Evolutionary conservation across 2,329 filamentous ascomycete species (phyloP).

Genomic region (Ceratocystis huliohia): DNA sequence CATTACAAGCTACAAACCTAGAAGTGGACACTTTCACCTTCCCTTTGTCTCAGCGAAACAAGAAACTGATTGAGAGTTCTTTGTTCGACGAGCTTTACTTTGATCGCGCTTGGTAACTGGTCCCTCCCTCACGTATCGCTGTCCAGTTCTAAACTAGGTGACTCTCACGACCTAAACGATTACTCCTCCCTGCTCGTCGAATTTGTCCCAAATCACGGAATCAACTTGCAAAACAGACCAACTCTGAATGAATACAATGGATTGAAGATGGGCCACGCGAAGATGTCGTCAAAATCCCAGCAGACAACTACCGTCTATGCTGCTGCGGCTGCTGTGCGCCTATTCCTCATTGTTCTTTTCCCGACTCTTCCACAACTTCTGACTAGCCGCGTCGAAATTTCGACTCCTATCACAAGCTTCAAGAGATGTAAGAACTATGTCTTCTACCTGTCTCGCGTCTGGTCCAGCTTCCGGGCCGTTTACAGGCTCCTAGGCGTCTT

Average conservation of each 20-base stretch:
- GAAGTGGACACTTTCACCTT: constrained; percentile 19
- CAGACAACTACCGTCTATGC: constrained; percentile 44
- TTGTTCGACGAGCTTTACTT: not conserved
- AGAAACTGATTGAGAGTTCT: not conserved
- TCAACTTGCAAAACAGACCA: not conserved
- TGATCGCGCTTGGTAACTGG: not conserved
- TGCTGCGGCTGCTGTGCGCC: constrained; percentile 62
- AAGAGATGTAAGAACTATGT: constrained; percentile 61
- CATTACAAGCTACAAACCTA: not conserved
- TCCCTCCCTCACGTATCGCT: not conserved
- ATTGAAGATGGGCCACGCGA: constrained; percentile 17
- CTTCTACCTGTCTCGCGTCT: not conserved
- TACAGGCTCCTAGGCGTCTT: not conserved
- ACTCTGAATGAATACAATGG: constrained; percentile 17
- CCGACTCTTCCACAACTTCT: constrained; percentile 73
- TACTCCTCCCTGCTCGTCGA: not conserved
- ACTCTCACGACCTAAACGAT: not conserved
- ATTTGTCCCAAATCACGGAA: not conserved
- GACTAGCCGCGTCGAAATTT: constrained; percentile 86
- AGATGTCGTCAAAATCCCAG: constrained; percentile 18
- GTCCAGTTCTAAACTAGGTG: not conserved
- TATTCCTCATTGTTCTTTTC: constrained; percentile 69
- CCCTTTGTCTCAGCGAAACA: not conserved
- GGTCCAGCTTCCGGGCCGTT: not conserved
- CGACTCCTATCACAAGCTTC: constrained; percentile 94